phyloP scores from a whole-genome alignment of 495 filamentous ascomycete genomes.

The Tuber indicum region DNA sequence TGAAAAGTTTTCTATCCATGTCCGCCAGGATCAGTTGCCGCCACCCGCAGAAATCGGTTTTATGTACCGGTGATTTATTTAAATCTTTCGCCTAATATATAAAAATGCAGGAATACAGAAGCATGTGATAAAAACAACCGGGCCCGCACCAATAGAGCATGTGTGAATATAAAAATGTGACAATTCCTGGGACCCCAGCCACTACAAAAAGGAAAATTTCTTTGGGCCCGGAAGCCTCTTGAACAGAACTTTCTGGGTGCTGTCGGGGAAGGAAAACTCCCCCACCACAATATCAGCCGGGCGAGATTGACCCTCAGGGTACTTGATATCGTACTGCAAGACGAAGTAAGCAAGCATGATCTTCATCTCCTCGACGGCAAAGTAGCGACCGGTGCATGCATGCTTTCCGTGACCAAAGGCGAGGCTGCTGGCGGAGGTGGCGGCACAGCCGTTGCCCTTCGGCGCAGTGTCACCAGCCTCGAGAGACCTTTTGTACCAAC shows the following conservation, averaged over 20 bases:
- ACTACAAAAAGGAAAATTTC: slow-evolving; percentile 19
- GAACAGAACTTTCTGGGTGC: slow-evolving; percentile 42
- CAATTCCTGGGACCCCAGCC: neutral
- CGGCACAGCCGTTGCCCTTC: slow-evolving; percentile 46
- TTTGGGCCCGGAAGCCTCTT: slow-evolving; percentile 22
- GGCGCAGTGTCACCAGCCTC: slow-evolving; percentile 42
- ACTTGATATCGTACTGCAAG: slow-evolving; percentile 48
- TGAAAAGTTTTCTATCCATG: too few relatives aligned
- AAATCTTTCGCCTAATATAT: neutral
- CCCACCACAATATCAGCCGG: slow-evolving; percentile 43
- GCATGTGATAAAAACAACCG: neutral
- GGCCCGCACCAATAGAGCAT: neutral
- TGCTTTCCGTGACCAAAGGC: slow-evolving; percentile 53
- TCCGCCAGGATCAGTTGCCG: too few relatives aligned
- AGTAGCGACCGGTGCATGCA: slow-evolving; percentile 54
- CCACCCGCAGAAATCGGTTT: too few relatives aligned
- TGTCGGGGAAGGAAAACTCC: slow-evolving; percentile 43
- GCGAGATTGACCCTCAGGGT: slow-evolving; percentile 45
- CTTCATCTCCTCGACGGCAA: slow-evolving; percentile 51
- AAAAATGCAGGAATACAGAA: neutral
- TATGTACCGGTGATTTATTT: neutral
- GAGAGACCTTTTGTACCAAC: slow-evolving; percentile 47
- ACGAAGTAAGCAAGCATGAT: slow-evolving; percentile 46
- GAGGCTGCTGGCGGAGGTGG: slow-evolving; percentile 46
- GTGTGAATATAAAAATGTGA: neutral